Percentiles rank a stretch among this genome's conserved stretches.
Evolutionary conservation across 2,329 filamentous ascomycete genomes (phyloP).

Genomic region (Aspergillus fischeri): DNA sequence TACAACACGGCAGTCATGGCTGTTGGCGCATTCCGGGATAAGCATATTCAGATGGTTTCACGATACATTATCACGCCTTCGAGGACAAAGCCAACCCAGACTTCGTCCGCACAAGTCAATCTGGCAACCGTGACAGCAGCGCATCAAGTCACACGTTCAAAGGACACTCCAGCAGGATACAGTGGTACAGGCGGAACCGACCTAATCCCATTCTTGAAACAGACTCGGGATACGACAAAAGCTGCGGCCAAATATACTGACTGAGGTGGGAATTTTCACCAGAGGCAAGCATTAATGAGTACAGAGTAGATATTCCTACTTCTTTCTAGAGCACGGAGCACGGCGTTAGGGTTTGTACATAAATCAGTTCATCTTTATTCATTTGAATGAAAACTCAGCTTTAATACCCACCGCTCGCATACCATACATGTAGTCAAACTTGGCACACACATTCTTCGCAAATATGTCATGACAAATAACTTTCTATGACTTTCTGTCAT

Average conservation of each 20-base stretch:
- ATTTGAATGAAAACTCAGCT: neutral
- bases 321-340: neutral
- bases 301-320: neutral
- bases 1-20: conserved; percentile 41
- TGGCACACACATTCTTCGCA: neutral
- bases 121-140: conserved; percentile 45
- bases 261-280: neutral
- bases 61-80: conserved; percentile 47
- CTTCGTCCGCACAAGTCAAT: conserved; percentile 27
- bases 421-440: neutral
- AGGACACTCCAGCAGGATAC: conserved; percentile 34
- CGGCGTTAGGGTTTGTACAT: neutral
- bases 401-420: neutral
- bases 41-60: conserved; percentile 46
- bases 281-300: neutral
- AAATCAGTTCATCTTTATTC: neutral
- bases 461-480: neutral
- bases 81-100: conserved; percentile 14
- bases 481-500: neutral
- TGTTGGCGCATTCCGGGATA: conserved; percentile 42
- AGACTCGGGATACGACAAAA: conserved; percentile 50
- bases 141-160: conserved; percentile 25
- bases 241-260: conserved; percentile 32
- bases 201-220: conserved; percentile 51
- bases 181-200: conserved; percentile 51